phyloP scores from a whole-genome alignment of 768 basidiomycete species.

The Fistulinella prunicolor region DNA sequence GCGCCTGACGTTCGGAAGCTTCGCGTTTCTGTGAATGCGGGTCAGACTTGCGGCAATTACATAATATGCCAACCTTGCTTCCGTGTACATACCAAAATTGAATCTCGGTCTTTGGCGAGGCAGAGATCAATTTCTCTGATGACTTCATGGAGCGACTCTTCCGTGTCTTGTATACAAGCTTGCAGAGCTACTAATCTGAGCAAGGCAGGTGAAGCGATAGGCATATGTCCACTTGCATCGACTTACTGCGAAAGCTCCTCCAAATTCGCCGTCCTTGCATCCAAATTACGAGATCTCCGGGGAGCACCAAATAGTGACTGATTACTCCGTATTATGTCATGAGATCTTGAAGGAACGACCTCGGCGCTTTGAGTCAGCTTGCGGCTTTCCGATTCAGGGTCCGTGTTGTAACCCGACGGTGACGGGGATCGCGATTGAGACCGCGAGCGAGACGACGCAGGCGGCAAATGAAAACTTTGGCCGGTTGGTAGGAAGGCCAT shows the following conservation, averaged over 20 bases:
- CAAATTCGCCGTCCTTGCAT: constrained; percentile 51
- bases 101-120: constrained; percentile 41
- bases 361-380: constrained; percentile 36
- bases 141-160: constrained; percentile 47
- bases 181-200: constrained; percentile 53
- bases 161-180: constrained; percentile 48
- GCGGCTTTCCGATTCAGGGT: constrained; percentile 58
- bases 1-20: constrained; percentile 60
- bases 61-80: constrained; percentile 10
- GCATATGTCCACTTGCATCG: neutral
- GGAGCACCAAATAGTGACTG: constrained; percentile 11
- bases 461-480: constrained; percentile 57
- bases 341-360: constrained; percentile 14
- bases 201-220: constrained; percentile 1
- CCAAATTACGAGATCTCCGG: constrained; percentile 26
- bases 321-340: constrained; percentile 17
- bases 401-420: constrained; percentile 69
- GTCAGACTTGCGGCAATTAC: constrained; percentile 26
- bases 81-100: constrained; percentile 38
- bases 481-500: constrained; percentile 62
- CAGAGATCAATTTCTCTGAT: constrained; percentile 46
- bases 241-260: constrained; percentile 73
- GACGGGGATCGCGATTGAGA: constrained; percentile 45
- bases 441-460: constrained; percentile 26
- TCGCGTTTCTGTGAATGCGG: constrained; percentile 56